Evolutionary conservation across 1,284 basidiomycete species (phyloP).

Genomic region (Boletus hoseneyae): DNA sequence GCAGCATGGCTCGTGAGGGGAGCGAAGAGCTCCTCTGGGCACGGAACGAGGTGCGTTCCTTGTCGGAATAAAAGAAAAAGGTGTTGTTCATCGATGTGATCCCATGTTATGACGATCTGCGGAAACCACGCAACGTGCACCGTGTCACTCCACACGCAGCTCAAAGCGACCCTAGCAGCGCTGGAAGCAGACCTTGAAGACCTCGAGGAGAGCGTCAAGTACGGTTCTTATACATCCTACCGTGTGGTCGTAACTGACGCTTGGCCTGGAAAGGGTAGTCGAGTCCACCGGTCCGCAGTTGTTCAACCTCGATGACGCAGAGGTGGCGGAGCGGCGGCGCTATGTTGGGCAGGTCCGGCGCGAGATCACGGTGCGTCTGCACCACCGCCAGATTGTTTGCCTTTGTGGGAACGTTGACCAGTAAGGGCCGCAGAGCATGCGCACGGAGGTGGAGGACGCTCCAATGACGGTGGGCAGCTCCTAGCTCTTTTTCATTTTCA

Average conservation of each 20-base stretch:
- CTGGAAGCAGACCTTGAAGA: slow-evolving; percentile 86
- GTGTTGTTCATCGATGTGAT: background rate
- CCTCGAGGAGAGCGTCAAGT: slow-evolving; percentile 85
- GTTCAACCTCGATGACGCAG: slow-evolving; percentile 74
- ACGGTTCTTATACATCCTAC: slow-evolving; percentile 19
- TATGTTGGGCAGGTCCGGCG: slow-evolving; percentile 72
- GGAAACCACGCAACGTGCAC: too few species aligned
- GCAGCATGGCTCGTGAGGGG: slow-evolving; percentile 61
- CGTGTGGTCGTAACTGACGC: slow-evolving; percentile 2
- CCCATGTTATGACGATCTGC: background rate
- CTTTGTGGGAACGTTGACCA: slow-evolving; percentile 17
- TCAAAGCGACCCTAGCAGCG: slow-evolving; percentile 70
- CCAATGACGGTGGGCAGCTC: slow-evolving; percentile 8
- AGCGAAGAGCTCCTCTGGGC: slow-evolving; percentile 75
- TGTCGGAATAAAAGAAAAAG: too few species aligned
- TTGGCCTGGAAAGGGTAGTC: slow-evolving; percentile 54
- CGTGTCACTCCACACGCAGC: slow-evolving; percentile 36
- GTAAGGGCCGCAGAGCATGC: slow-evolving; percentile 62
- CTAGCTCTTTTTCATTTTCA: background rate
- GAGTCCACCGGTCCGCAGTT: slow-evolving; percentile 79
- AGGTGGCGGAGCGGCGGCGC: slow-evolving; percentile 67
- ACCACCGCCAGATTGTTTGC: background rate
- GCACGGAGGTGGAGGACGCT: slow-evolving; percentile 41
- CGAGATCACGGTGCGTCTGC: slow-evolving; percentile 71
- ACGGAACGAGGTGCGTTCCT: slow-evolving; percentile 58